These are phyloP conservation scores for Chaetoscypha palmicola DNA, from an alignment of 2,329 filamentous ascomycete species.

Conservation along the genomic window DNA sequence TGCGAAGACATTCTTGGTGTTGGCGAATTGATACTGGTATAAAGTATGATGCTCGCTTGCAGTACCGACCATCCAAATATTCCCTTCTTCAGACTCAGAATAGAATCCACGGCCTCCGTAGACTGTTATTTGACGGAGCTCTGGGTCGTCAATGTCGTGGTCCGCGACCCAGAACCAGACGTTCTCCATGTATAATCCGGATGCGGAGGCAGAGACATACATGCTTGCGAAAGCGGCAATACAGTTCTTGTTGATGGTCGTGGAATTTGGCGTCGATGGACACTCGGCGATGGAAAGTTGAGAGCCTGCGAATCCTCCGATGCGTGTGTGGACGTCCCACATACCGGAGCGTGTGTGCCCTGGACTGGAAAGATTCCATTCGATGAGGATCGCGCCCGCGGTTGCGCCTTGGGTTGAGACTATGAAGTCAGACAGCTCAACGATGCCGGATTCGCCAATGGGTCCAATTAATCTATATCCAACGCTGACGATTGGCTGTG, in stretches of 20 bases:
- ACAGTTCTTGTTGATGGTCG: conserved; percentile 29
- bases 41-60: conserved; percentile 46
- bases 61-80: conserved; percentile 45
- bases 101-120: conserved; percentile 42
- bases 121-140: conserved; percentile 49
- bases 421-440: conserved; percentile 45
- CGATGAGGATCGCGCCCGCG: conserved; percentile 23
- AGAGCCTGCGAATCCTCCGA: conserved; percentile 37
- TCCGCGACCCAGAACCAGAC: conserved; percentile 43
- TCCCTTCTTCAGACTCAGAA: conserved; percentile 39
- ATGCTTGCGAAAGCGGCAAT: conserved; percentile 31
- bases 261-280: conserved; percentile 49
- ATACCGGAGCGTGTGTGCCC: conserved; percentile 28
- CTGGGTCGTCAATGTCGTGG: conserved; percentile 33
- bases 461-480: too few relatives aligned
- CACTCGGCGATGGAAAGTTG: conserved; percentile 33
- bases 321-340: conserved; percentile 38
- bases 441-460: conserved; percentile 40
- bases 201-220: conserved; percentile 29
- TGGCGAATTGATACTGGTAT: conserved; percentile 46
- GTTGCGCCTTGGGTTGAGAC: conserved; percentile 42
- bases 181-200: conserved; percentile 45
- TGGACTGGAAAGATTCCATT: conserved; percentile 16
- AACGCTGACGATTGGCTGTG: conserved; percentile 42
- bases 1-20: conserved; percentile 22